Evolutionary conservation across 1,139 yeast species (phyloP).

Genomic region (Saccharomyces hybrid): DNA sequence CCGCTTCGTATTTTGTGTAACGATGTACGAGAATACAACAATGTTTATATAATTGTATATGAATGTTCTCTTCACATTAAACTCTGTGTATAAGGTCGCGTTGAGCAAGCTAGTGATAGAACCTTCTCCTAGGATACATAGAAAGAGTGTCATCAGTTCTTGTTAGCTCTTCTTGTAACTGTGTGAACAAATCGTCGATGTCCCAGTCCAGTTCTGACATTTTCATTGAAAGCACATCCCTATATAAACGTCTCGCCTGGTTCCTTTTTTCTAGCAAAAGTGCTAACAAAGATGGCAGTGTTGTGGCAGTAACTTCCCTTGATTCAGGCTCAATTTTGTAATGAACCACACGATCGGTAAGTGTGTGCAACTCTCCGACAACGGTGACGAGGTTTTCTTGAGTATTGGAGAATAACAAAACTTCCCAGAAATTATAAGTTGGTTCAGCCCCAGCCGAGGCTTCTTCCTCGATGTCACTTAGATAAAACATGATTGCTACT

Average conservation of each 20-base stretch:
- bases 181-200: constrained; percentile 10
- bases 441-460: background rate
- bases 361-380: constrained; percentile 12
- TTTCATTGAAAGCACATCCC: constrained; percentile 11
- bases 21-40: background rate
- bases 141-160: constrained; percentile 15
- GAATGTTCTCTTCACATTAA: background rate
- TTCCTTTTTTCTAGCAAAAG: constrained; percentile 16
- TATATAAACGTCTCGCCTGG: constrained; percentile 17
- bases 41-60: background rate
- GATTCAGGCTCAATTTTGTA: constrained; percentile 9
- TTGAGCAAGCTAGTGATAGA: constrained; percentile 7
- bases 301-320: constrained; percentile 2
- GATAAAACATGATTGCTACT: background rate
- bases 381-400: constrained; percentile 12
- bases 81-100: background rate
- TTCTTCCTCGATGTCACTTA: constrained; percentile 5
- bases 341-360: constrained; percentile 12
- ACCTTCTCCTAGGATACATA: constrained; percentile 17
- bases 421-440: constrained; percentile 1
- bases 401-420: constrained; percentile 7
- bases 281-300: constrained; percentile 14
- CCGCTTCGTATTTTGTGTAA: background rate
- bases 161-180: constrained; percentile 14
- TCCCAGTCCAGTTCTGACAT: constrained; percentile 13